Conservation (phyloP, 2,329 filamentous ascomycete genomes). For the Bisporella sp. region DNA sequence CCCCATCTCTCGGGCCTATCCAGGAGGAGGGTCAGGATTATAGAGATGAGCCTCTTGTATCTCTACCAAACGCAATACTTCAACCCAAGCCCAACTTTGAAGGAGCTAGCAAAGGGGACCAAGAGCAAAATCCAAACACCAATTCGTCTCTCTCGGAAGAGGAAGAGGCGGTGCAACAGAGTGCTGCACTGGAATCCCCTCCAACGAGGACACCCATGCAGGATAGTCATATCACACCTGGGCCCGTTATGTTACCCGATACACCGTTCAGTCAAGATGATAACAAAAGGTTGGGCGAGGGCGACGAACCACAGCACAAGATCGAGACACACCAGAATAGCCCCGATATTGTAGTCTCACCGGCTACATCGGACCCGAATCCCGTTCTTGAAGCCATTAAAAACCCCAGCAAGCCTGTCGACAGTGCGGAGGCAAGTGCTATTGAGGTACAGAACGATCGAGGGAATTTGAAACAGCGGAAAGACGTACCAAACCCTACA, state of each 20-base stretch:
- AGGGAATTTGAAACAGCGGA: too few species aligned
- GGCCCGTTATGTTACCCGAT: neutral
- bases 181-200: neutral
- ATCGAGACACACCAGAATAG: conserved; percentile 6
- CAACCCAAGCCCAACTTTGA: too few species aligned
- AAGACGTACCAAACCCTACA: neutral
- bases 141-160: neutral
- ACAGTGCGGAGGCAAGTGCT: conserved; percentile 17
- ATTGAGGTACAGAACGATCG: conserved; percentile 8
- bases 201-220: neutral
- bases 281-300: neutral
- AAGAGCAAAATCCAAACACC: neutral
- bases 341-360: conserved; percentile 16
- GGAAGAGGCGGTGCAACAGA: neutral
- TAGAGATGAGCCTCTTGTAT: conserved; percentile 3
- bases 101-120: too few species aligned
- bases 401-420: conserved; percentile 6
- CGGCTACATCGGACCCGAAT: conserved; percentile 16
- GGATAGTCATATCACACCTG: neutral
- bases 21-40: conserved; percentile 17
- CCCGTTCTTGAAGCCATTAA: neutral
- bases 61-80: neutral
- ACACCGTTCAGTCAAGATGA: neutral
- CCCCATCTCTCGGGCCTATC: conserved; percentile 19
- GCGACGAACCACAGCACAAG: neutral